Base-by-base conservation (phyloP, 2,329 filamentous ascomycete genomes). In the Colletotrichum neosansevieriae region DNA sequence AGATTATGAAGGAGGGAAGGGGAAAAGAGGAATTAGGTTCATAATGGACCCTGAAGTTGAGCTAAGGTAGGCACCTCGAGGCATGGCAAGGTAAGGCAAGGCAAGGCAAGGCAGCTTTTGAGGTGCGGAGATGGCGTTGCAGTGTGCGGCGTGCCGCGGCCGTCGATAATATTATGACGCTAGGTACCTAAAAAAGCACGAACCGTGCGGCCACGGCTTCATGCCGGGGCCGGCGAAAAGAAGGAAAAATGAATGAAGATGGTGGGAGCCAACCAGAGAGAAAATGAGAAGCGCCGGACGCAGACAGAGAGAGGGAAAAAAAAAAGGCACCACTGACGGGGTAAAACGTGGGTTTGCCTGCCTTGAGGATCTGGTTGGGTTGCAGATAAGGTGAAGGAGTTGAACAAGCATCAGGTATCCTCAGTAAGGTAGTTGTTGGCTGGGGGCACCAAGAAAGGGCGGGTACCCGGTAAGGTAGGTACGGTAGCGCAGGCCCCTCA, bases 21-120 rank as follows among this genome's bases (percentile, higher is more conserved):
- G 60, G 61, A 40, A 56, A 56, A 61, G 63, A 67, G 24, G 63
- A 51, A 67, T 67, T 65, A 54, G 65, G 60, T 67, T 67, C 65
- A 47, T 64, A 68, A 29, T 58, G 65, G 60, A 59, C 65, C 65
- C 61, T 58, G 65, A 64, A 64, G 60, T 58, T 57, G 59, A 67
- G 64, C 24, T 47, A 54, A 34, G 50, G 13, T 32, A 62, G 63
- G 63, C 59, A 61, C 50, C 36, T 34, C 45, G 40, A 51, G 53
- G 60, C 17, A 54, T 47, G 49, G 62, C 36, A 45, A 62, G n/a
- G n/a, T n/a, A n/a, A n/a, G n/a, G n/a, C n/a, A n/a, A n/a, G n/a
- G n/a, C n/a, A n/a, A n/a, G 58, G 58, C 58, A 36, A 62, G 49
- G 51, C 51, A 58, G 45, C 40, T 53, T 51, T 36, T n/a, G 29